Conservation (phyloP, 805 yeast species). For the Metschnikowia lachancei region DNA sequence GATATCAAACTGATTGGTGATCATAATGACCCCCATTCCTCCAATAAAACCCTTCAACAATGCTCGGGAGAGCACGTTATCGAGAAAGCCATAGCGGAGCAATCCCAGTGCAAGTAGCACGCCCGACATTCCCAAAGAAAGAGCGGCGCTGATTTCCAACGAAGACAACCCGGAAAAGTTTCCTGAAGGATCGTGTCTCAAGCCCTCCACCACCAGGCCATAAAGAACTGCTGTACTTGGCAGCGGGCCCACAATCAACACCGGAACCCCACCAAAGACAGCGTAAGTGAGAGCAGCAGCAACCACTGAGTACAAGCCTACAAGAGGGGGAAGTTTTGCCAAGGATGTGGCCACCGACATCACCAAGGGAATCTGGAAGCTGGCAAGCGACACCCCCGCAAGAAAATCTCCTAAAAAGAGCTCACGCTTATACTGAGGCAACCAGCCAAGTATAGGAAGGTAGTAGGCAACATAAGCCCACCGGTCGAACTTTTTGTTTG, state of each 20-base stretch:
- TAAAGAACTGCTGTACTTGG: conserved; percentile 81
- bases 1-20: conserved; percentile 52
- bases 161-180: conserved; percentile 41
- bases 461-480: conserved; percentile 33
- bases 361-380: conserved; percentile 46
- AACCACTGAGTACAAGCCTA: conserved; percentile 74
- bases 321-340: conserved; percentile 78
- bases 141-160: conserved; percentile 22
- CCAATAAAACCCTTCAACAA: conserved; percentile 78
- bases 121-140: conserved; percentile 20
- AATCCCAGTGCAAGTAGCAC: conserved; percentile 32
- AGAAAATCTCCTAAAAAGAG: conserved; percentile 28
- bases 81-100: conserved; percentile 81
- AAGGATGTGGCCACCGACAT: conserved; percentile 78
- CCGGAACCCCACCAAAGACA: conserved; percentile 80
- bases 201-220: conserved; percentile 66
- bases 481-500: conserved; percentile 17
- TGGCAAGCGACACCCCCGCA: conserved; percentile 34
- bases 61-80: conserved; percentile 73
- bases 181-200: conserved; percentile 27
- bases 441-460: conserved; percentile 32
- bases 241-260: conserved; percentile 89
- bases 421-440: conserved; percentile 25
- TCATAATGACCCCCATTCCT: conserved; percentile 82
- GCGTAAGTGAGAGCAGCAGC: conserved; percentile 78